phyloP scores from a whole-genome alignment of 1,139 yeast species.

The Saccharomyces hybrid region DNA sequence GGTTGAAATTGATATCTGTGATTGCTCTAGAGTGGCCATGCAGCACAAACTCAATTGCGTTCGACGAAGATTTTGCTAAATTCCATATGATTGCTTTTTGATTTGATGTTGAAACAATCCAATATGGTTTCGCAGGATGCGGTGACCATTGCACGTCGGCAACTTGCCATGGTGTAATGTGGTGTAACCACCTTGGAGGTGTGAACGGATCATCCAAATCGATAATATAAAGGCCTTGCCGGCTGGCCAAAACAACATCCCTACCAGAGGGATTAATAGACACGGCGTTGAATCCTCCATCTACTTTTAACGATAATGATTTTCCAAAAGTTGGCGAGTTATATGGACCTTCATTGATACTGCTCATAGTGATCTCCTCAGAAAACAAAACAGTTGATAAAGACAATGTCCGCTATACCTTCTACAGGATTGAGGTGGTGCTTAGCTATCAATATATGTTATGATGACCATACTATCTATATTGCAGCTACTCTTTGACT shows the following conservation, averaged over 20 bases:
- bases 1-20: constrained; percentile 91
- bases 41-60: constrained; percentile 77
- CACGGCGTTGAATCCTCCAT: constrained; percentile 91
- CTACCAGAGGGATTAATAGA: constrained; percentile 88
- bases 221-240: constrained; percentile 80
- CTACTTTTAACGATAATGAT: constrained; percentile 75
- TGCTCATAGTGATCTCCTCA: background rate
- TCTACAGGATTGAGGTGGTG: background rate
- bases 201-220: constrained; percentile 93
- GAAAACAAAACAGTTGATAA: background rate
- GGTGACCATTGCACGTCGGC: constrained; percentile 99
- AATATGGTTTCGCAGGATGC: constrained; percentile 68
- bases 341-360: constrained; percentile 23
- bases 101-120: constrained; percentile 92
- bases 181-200: constrained; percentile 90
- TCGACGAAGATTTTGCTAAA: constrained; percentile 61
- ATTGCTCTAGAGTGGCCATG: constrained; percentile 91
- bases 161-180: constrained; percentile 93
- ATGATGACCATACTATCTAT: background rate
- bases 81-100: constrained; percentile 96
- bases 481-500: background rate
- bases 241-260: constrained; percentile 81
- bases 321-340: constrained; percentile 60
- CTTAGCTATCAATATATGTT: background rate
- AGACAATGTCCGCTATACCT: too few relatives aligned